A percentile compares a stretch with the other conserved stretches of the same genome.
phyloP scores from a whole-genome alignment of 192 early-diverging fungal genomes.

The Gigaspora rosea region DNA sequence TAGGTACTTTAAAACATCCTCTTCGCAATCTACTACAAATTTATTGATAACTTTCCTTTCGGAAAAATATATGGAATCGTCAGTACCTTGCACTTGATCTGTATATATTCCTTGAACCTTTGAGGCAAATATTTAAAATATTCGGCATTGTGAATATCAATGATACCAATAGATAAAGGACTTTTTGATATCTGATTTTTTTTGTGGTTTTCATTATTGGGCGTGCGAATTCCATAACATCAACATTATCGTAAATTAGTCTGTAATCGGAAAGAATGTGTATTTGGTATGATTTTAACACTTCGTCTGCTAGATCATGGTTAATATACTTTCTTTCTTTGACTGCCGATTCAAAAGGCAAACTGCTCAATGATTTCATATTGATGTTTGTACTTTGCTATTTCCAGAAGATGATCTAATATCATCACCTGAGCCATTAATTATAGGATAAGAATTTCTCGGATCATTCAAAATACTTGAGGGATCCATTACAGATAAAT shows the following conservation, averaged over 20 bases:
- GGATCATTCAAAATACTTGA: constrained; percentile 22
- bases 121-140: neutral
- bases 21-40: constrained; percentile 6
- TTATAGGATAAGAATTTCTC: no score
- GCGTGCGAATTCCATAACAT: neutral
- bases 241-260: constrained; percentile 1
- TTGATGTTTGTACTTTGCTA: neutral
- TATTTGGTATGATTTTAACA: neutral
- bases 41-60: neutral
- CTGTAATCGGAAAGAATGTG: neutral
- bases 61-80: no score
- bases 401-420: no score
- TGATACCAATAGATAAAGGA: neutral
- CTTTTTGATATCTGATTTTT: constrained; percentile 2
- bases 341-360: neutral
- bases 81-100: no score
- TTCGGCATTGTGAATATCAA: neutral
- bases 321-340: constrained; percentile 21
- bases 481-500: constrained; percentile 3
- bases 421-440: no score
- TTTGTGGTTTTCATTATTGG: neutral
- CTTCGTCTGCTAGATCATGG: neutral
- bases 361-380: neutral
- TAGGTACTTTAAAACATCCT: neutral
- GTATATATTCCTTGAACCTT: no score